Conservation (phyloP, 129 eudicot genomes). For the Flaveria brownii region DNA sequence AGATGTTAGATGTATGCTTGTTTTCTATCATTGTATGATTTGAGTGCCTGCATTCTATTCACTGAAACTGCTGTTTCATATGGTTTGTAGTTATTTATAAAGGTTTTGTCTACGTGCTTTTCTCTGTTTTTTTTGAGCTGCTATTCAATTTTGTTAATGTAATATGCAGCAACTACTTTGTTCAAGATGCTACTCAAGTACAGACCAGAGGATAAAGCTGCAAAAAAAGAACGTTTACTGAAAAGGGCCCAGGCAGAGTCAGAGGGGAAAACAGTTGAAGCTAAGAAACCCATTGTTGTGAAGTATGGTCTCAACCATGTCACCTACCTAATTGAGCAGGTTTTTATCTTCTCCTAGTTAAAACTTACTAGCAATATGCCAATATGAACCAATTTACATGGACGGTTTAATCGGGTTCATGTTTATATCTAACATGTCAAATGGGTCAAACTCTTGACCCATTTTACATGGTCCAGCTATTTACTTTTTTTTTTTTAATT, state of each 20-base stretch:
- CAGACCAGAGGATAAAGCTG: conserved; percentile 69
- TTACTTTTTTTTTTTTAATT: background rate
- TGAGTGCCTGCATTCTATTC: background rate
- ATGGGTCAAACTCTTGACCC: background rate
- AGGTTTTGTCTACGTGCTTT: background rate
- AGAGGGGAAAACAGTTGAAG: conserved; percentile 44
- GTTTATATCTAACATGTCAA: background rate
- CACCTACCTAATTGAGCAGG: conserved; percentile 83
- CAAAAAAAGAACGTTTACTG: conserved; percentile 71
- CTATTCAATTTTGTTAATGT: background rate
- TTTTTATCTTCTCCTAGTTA: background rate
- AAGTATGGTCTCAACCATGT: conserved; percentile 87
- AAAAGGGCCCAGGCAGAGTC: conserved; percentile 90
- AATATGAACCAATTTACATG: background rate
- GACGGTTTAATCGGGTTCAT: background rate
- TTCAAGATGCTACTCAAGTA: conserved; percentile 68
- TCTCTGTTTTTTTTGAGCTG: background rate
- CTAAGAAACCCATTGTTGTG: conserved; percentile 69
- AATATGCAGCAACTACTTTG: conserved; percentile 44
- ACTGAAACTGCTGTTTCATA: background rate
- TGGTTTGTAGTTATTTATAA: background rate
- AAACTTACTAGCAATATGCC: too few relatives aligned
- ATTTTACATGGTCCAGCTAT: background rate
- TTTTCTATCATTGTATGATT: background rate
- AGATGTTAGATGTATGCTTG: background rate